Percentiles rank a stretch among this genome's conserved stretches.
phyloP scores from a whole-genome alignment of 805 yeast species.

The Vanderwaltozyma verrucispora region DNA sequence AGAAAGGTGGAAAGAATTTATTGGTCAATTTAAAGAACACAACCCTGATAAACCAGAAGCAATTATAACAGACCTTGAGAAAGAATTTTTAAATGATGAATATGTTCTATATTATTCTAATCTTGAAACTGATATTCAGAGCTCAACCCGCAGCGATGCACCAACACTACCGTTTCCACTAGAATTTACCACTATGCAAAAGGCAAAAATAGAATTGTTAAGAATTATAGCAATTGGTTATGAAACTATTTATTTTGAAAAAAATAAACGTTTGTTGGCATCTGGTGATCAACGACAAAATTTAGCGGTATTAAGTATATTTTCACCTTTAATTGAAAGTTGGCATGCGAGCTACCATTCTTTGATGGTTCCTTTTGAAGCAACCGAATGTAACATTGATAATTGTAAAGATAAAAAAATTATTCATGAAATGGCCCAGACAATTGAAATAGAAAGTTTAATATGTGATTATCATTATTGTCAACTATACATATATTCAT shows the following conservation, averaged over 20 bases:
- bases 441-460: constrained; percentile 56
- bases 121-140: constrained; percentile 2
- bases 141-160: not conserved
- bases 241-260: constrained; percentile 67
- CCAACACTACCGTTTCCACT: constrained; percentile 23
- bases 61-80: constrained; percentile 15
- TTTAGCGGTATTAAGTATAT: constrained; percentile 56
- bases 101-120: constrained; percentile 20
- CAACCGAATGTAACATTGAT: constrained; percentile 30
- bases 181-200: constrained; percentile 50
- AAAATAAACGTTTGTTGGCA: constrained; percentile 35
- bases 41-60: not conserved
- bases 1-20: constrained; percentile 17
- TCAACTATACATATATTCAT: constrained; percentile 70
- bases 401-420: constrained; percentile 25
- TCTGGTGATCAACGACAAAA: constrained; percentile 49
- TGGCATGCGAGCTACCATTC: constrained; percentile 63
- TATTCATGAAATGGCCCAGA: constrained; percentile 24
- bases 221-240: constrained; percentile 75
- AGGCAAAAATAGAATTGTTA: constrained; percentile 69
- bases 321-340: constrained; percentile 65
- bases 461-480: constrained; percentile 80
- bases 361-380: constrained; percentile 40
- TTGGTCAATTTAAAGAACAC: constrained; percentile 3
- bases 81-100: constrained; percentile 28